Base-by-base conservation (phyloP, 2,329 filamentous ascomycete species). In the Pseudocercospora fuligena region DNA sequence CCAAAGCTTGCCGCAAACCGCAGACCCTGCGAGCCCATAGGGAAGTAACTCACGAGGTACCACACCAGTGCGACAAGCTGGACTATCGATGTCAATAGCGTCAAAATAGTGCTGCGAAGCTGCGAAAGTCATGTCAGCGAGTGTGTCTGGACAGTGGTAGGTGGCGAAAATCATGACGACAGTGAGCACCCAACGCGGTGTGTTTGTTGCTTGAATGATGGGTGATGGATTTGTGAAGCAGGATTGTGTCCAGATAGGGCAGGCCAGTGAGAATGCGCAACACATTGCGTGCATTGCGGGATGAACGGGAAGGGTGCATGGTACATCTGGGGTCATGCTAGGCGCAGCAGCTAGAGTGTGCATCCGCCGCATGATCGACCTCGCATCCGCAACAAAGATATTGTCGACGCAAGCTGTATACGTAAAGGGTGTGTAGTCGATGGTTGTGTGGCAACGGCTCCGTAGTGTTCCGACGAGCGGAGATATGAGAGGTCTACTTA, bases 31-130 rank as follows among this genome's bases (percentile, higher is more conserved):
- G 92, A 92, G 47, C 95, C 95, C 94, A 98, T 97, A 27, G 95
- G 95, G 76, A 98, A 98, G 80, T 99, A 99, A 81, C 92, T 97
- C 79, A 98, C 89, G 56, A 97, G 85, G 81, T 98, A 98, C 94
- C 94, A 98, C 56, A 92, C 71, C 70, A 98, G 84, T 69, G 91
- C 92, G 61, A 90, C 89, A 63, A 98, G 85, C 79, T 99, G 95
- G 73, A 94, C 82, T 67, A 97, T 85, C 68, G 92, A 89, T 23
- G 93, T 91, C 70, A 97, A 83, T 63, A 98, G 84, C 16, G 95
- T 98, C 70, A 98, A 87, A 69, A 96, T 81, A 47, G 92, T 93
- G 77, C 86, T 94, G 78, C 91, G 91, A 71, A 97, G 89, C 93
- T 97, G 69, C 56, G 54, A 66, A 25, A 49, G 56, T 14, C 76